Percentiles rank a stretch among this genome's conserved stretches.
Evolutionary conservation across 2,329 filamentous ascomycete genomes (phyloP).

Genomic region (Nemania bipapillata): DNA sequence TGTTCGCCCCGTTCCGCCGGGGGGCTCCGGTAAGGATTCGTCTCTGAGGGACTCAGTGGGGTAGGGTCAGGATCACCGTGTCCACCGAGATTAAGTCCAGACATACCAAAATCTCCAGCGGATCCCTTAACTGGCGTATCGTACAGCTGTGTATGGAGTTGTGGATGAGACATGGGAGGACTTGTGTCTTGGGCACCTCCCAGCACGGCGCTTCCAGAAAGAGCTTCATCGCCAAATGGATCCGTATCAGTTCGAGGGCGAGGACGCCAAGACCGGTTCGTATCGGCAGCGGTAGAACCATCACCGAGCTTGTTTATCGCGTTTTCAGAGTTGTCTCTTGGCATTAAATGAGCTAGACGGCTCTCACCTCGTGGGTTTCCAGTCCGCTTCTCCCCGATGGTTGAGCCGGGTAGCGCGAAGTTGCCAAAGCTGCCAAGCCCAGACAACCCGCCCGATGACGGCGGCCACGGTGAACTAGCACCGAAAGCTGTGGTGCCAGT

Average conservation of each 20-base stretch:
- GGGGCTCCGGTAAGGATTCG: constrained; percentile 95
- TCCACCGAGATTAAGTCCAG: constrained; percentile 67
- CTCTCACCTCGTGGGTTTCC: constrained; percentile 78
- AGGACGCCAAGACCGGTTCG: constrained; percentile 65
- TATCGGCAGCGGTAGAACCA: constrained; percentile 54
- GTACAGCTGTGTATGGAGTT: constrained; percentile 56
- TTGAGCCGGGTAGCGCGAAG: constrained; percentile 75
- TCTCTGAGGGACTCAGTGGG: constrained; percentile 89
- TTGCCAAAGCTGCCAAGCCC: constrained; percentile 89
- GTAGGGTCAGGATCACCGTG: constrained; percentile 71
- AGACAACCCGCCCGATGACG: constrained; percentile 64
- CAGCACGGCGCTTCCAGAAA: constrained; percentile 76
- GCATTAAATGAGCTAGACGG: constrained; percentile 84
- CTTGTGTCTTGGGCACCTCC: constrained; percentile 79
- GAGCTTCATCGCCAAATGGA: constrained; percentile 75
- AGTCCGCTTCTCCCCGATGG: constrained; percentile 77
- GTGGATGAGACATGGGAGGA: constrained; percentile 51
- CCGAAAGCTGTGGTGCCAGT: constrained; percentile 59
- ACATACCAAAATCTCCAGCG: constrained; percentile 70
- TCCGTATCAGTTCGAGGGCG: constrained; percentile 77
- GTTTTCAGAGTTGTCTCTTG: constrained; percentile 78
- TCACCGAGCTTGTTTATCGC: constrained; percentile 64
- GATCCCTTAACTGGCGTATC: constrained; percentile 67
- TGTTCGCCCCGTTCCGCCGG: constrained; percentile 76
- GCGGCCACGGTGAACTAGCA: constrained; percentile 59